phyloP scores from a whole-genome alignment of 83 land plant species.

The Picea abies region DNA sequence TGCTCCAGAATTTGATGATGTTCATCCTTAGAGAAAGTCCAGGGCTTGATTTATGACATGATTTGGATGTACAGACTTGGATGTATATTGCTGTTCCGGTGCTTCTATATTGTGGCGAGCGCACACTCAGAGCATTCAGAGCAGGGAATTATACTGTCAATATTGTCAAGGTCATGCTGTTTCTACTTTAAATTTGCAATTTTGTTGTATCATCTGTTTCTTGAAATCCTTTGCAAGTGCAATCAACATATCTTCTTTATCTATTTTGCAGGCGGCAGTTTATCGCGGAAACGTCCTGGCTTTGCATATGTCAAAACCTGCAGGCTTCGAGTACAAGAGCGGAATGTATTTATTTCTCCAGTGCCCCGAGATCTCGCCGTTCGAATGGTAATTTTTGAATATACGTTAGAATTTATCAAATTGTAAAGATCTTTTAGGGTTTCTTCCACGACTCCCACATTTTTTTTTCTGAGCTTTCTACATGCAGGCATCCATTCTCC shows the following conservation, averaged over 20 bases:
- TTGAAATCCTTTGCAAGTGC: neutral
- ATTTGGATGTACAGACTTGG: constrained; percentile 26
- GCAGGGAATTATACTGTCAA: constrained; percentile 21
- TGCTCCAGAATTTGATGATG: neutral
- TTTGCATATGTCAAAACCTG: constrained; percentile 69
- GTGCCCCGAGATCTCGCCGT: constrained; percentile 72
- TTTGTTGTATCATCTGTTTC: neutral
- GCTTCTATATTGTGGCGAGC: constrained; percentile 26
- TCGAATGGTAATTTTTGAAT: constrained; percentile 61
- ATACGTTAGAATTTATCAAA: neutral
- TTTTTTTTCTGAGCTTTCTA: neutral
- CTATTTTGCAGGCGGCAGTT: constrained; percentile 50
- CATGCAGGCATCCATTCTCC: constrained; percentile 79
- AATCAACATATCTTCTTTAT: neutral
- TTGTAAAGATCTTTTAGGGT: neutral
- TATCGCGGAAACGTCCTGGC: constrained; percentile 79
- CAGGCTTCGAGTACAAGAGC: constrained; percentile 75
- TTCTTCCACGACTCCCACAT: neutral
- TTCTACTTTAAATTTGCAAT: neutral
- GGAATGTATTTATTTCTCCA: constrained; percentile 82
- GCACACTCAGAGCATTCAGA: constrained; percentile 18
- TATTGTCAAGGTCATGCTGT: constrained; percentile 21
- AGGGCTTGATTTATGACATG: neutral
- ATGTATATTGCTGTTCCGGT: constrained; percentile 27
- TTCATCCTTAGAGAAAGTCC: neutral